phyloP scores from a whole-genome alignment of 2,329 filamentous ascomycete genomes.

The Phialocephala subalpina region DNA sequence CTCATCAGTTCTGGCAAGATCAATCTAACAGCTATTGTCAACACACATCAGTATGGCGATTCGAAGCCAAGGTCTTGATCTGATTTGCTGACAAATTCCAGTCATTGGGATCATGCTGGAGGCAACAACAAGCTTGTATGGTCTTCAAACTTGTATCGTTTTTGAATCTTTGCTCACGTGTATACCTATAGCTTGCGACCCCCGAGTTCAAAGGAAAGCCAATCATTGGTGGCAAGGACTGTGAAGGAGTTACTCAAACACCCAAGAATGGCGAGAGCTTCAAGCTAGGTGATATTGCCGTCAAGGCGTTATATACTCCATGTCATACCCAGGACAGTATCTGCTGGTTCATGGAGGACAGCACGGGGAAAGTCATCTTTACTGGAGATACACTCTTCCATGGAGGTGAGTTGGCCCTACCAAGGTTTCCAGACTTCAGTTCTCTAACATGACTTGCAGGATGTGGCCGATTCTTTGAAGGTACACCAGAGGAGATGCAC shows the following conservation, averaged over 20 bases:
- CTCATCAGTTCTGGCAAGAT: conserved; percentile 76
- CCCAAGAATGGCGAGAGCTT: conserved; percentile 80
- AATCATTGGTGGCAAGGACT: conserved; percentile 89
- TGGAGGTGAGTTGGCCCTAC: conserved; percentile 72
- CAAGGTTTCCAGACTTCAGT: not conserved
- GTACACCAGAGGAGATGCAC: conserved; percentile 89
- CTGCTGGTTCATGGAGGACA: conserved; percentile 91
- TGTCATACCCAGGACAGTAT: conserved; percentile 99
- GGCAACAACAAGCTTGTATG: conserved; percentile 84
- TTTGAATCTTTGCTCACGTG: not conserved
- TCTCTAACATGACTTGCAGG: conserved; percentile 56
- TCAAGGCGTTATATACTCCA: conserved; percentile 91
- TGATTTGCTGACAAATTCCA: conserved; percentile 48
- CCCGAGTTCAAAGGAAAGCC: conserved; percentile 53
- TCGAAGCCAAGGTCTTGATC: not conserved
- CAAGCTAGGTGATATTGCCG: conserved; percentile 81
- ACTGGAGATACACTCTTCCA: conserved; percentile 97
- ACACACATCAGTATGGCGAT: conserved; percentile 87
- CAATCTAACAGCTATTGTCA: conserved; percentile 88
- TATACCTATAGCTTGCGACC: conserved; percentile 30
- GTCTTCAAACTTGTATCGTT: not conserved
- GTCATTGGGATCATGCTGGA: conserved; percentile 93
- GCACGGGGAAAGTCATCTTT: conserved; percentile 80
- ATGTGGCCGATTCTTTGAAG: conserved; percentile 96
- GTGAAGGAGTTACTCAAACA: conserved; percentile 79